Evolutionary conservation across 2,329 filamentous ascomycete species (phyloP), one percentile per base, ranked within the genome.

Genomic region (Plectosphaerella sp.): DNA sequence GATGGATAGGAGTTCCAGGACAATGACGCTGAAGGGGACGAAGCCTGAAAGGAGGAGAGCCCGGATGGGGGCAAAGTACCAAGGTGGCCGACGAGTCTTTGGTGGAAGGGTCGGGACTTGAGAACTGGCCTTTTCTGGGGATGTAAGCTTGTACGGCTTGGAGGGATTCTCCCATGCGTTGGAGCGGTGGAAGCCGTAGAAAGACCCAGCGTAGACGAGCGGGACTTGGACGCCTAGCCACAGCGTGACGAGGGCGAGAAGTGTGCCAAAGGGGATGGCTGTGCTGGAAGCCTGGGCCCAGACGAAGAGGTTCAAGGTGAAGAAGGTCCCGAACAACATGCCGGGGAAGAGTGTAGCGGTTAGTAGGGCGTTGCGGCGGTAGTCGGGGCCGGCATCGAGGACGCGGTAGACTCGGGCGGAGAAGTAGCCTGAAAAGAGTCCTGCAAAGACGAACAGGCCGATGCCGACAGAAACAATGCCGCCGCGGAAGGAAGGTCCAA

Each of bases 281-380:
- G 90, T 95, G 67, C 88, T 92, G 11, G 89, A 94, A 1, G 90
- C 89, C 69, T 95, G 89, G 1, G 89, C 86, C 91, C 91, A 96
- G 53, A 94, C 89, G 64, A 95, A 95, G 10, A 95, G 76, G 66
- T 96, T 95, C 54, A 95, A 78, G 48, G 93, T 78, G 69, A 95
- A 91, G 36, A 92, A 73, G 28, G 88, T 77, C 9, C 78, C 75
- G 64, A 95, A 95, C 37, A 89, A 72, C 6, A 94, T 76, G 1
- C 90, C 90, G 0, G 91, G 91, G 64, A 95, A 89, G 3, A 95
- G 77, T 10, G 86, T 73, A 0, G 88, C 89, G 4, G 91, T 95
- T 63, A 89, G 77, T 25, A 93, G 63, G 2, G 87, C 87, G 63
- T 96, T 96, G 66, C 85, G 84, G 45, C 81, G 78, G 80, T 88